Conservation (phyloP, 768 basidiomycete genomes). For the Phallus indusiatus region DNA sequence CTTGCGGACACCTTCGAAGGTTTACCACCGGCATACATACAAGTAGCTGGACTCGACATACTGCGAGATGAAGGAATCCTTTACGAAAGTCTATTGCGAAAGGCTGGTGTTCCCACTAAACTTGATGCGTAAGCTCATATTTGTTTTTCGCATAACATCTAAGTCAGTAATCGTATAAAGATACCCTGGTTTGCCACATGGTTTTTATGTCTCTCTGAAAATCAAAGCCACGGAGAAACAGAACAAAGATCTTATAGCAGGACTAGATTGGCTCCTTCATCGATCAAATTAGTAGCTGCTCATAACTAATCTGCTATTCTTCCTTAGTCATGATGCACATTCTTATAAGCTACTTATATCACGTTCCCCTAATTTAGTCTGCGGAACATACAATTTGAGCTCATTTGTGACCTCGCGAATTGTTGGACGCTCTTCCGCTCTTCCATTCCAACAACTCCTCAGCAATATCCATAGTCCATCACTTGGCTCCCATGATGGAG, state of each 20-base stretch:
- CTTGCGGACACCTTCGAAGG: constrained; percentile 14
- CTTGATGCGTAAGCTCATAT: constrained; percentile 15
- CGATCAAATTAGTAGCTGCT: not conserved
- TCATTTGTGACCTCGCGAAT: not conserved
- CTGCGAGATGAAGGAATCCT: constrained; percentile 20
- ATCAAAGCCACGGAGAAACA: constrained; percentile 10
- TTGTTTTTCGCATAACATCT: not conserved
- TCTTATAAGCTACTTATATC: no score
- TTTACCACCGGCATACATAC: constrained; percentile 18
- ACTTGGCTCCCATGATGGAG: not conserved
- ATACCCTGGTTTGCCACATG: constrained; percentile 20
- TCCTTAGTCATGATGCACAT: no score
- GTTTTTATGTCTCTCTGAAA: constrained; percentile 12
- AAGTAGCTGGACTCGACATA: constrained; percentile 17
- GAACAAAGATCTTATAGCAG: constrained; percentile 11
- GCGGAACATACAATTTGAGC: not conserved
- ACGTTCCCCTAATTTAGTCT: not conserved
- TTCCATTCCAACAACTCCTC: not conserved
- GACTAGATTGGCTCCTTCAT: constrained; percentile 16
- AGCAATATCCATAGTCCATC: not conserved
- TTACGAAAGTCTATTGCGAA: constrained; percentile 16
- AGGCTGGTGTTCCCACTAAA: constrained; percentile 15
- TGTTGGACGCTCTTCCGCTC: not conserved
- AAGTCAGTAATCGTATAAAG: constrained; percentile 5
- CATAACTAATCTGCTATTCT: no score